Evolutionary conservation across 148 eudicot genomes (phyloP), one percentile per base, ranked within the genome.

Genomic region (Silene latifolia): DNA sequence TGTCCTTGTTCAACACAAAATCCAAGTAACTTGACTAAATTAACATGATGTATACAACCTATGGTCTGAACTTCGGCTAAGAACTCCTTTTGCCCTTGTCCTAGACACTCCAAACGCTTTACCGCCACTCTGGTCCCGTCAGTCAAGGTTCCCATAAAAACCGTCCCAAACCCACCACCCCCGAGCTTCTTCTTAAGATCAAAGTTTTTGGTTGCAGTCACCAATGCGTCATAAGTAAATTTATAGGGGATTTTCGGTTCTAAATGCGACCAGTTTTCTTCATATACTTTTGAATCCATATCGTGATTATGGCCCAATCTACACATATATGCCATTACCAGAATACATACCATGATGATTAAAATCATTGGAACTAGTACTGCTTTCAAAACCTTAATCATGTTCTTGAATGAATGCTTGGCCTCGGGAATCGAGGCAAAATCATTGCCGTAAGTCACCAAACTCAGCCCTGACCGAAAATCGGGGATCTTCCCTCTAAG

Each of bases 21-120:
- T 3, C 80, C 80, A n/a, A 77, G 19, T 8, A 77, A 27, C 21
- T 62, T 71, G 14, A 77, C 80, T 10, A 77, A 69, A 48, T 63
- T 77, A 8, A 70, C 19, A 32, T 77, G 80, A 46, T 71, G 74
- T 77, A 71, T 35, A 46, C 63, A 17, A 1, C 74, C 74, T 17
- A 72, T 27, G 14, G 74, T 71, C 29, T 14, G 27, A 7, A 77
- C 70, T 23, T 77, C 80, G 3, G 80, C 68, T 18, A 48, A 1
- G 25, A 77, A 77, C 8, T 77, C 74, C 63, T 63, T 77, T 32
- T 25, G n/a, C 7, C 80, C 80, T 53, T 77, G 74, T 35, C 60
- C 61, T 25, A 75, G 51, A 13, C 15, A 1, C 20, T 75, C 78
- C 51, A 75, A 39, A 12, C 78, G 53, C 54, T 75, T 75, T 5